Base-by-base conservation (phyloP, 2,329 filamentous ascomycete genomes). In the Ceratocystis ficicola region DNA sequence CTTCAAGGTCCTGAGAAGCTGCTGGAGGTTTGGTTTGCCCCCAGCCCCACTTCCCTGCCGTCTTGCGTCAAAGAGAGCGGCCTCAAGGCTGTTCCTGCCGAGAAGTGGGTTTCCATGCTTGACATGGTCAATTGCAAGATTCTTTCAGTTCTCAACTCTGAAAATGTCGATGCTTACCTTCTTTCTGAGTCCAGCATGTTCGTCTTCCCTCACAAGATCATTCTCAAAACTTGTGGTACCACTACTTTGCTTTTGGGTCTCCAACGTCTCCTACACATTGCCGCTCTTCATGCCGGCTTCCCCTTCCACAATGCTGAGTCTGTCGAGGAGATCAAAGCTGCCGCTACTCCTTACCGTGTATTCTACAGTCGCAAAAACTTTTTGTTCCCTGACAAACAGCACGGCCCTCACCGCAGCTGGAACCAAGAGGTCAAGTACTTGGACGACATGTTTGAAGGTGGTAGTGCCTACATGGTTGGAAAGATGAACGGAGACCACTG, bases 401-500 rank as follows among this genome's bases (percentile, higher is more conserved):
- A 84, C 66, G 92, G 92, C 6, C 94, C 94, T 65, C 94, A 99
- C 77, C 88, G 91, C 69, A 97, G 92, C 85, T 99, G 94, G 94
- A 88, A 91, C 71, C 88, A 96, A 74, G 94, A 99, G 75, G 93
- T 97, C 73, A 88, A 87, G 72, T 95, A 87, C 72, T 82, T 99
- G 69, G 94, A 99, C 77, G 87, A 89, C 74, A 89, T 92, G 76
- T 96, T 99, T 74, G 81, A 88, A 68, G 87, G 89, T 66, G 94
- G 94, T 65, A 97, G 93, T 75, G 94, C 94, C 63, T 99, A 99
- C 76, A 96, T 97, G 92, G 95, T 99, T 70, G 94, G 94, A 73
- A 97, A 96, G 79, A 97, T 97, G 93, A 99, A 99, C 71, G 93
- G 94, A 67, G 94, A 99, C 75, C 94, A 99, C 72, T 99, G 94